Evolutionary conservation across 805 yeast genomes (phyloP).

Genomic region (Metschnikowia arizonensis): DNA sequence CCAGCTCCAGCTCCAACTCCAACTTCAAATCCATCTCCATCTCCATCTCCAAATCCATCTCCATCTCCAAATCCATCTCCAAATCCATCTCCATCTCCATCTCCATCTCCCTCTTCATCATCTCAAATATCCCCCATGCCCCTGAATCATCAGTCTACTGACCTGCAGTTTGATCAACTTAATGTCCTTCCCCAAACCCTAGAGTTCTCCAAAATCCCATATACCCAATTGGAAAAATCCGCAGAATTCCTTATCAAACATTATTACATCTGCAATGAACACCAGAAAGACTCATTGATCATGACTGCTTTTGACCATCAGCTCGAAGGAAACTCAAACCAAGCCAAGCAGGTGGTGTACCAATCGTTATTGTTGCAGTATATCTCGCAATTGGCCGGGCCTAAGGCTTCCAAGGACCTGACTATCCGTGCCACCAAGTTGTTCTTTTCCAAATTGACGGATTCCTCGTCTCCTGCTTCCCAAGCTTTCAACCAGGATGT

Average conservation of each 20-base stretch:
- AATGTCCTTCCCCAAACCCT: slow-evolving; percentile 60
- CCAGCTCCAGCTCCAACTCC: neutral
- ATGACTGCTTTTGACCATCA: slow-evolving; percentile 90
- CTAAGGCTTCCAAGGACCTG: slow-evolving; percentile 26
- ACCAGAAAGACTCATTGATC: slow-evolving; percentile 86
- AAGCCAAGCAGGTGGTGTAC: slow-evolving; percentile 65
- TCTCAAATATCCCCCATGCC: neutral
- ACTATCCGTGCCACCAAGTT: slow-evolving; percentile 48
- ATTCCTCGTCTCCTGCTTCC: slow-evolving; percentile 54
- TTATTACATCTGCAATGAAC: slow-evolving; percentile 67
- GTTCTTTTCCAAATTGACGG: slow-evolving; percentile 62
- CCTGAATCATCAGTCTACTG: neutral
- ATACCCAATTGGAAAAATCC: slow-evolving; percentile 45
- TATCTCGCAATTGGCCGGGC: slow-evolving; percentile 44
- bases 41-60: too few relatives aligned
- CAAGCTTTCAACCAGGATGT: slow-evolving; percentile 72
- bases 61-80: too few relatives aligned
- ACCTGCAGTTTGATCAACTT: slow-evolving; percentile 45
- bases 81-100: too few relatives aligned
- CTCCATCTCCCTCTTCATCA: too few relatives aligned
- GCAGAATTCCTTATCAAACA: slow-evolving; percentile 53
- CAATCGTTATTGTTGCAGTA: slow-evolving; percentile 81
- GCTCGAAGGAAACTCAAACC: slow-evolving; percentile 51
- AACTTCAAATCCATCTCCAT: too few relatives aligned
- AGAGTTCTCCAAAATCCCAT: slow-evolving; percentile 56